A percentile compares a stretch with the other conserved stretches of the same genome.
phyloP scores from a whole-genome alignment of 2,329 filamentous ascomycete genomes.

The Mycosphaerella sp. region DNA sequence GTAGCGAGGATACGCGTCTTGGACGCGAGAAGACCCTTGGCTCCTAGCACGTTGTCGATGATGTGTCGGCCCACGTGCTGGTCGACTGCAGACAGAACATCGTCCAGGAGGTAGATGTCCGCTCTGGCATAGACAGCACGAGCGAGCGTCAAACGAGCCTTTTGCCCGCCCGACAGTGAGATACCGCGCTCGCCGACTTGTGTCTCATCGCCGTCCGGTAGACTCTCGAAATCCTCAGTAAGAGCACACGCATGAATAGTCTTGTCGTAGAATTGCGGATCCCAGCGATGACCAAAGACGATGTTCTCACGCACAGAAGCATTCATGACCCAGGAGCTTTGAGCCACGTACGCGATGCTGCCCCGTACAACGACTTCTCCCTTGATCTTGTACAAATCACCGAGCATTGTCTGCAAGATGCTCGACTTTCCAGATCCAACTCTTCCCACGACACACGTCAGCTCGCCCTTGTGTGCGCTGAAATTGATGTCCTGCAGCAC shows the following conservation, averaged over 20 bases:
- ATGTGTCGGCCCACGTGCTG: conserved; percentile 93
- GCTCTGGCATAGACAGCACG: conserved; percentile 92
- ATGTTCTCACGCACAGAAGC: conserved; percentile 97
- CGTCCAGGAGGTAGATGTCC: conserved; percentile 93
- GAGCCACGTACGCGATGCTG: conserved; percentile 81
- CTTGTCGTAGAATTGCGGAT: conserved; percentile 87
- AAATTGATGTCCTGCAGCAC: conserved; percentile 80
- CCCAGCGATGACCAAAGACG: conserved; percentile 89
- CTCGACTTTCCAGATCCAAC: conserved; percentile 97
- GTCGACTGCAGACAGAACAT: conserved; percentile 94
- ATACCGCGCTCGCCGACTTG: conserved; percentile 96
- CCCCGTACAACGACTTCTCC: conserved; percentile 80
- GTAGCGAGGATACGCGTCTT: conserved; percentile 93
- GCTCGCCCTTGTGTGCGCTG: conserved; percentile 81
- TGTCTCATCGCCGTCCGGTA: conserved; percentile 94
- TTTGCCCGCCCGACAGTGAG: conserved; percentile 91
- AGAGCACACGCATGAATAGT: conserved; percentile 89
- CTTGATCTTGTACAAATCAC: conserved; percentile 83
- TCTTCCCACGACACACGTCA: conserved; percentile 85
- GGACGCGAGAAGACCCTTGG: conserved; percentile 69
- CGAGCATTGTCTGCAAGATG: conserved; percentile 77
- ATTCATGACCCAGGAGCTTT: conserved; percentile 95
- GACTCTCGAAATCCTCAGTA: conserved; percentile 78
- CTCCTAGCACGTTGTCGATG: conserved; percentile 87
- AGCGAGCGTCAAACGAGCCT: conserved; percentile 84